These are phyloP conservation scores for Trichoderma guizhouense DNA, from an alignment of 2,329 filamentous ascomycete species.

Conservation along the genomic window DNA sequence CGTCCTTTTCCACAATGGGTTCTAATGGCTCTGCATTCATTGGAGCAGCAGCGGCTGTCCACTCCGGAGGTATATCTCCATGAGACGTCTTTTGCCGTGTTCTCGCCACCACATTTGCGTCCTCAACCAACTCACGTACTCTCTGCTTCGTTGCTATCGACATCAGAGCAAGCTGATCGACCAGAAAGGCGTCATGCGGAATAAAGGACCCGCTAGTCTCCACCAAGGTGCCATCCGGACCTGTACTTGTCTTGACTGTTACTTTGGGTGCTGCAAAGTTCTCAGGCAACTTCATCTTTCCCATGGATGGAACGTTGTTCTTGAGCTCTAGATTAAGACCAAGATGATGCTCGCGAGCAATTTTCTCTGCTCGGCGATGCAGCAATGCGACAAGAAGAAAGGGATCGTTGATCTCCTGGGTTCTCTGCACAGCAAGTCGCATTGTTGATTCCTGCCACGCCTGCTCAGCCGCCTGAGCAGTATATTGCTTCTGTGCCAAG, in stretches of 20 bases:
- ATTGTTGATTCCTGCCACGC: slow-evolving; percentile 65
- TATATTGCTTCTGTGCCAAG: slow-evolving; percentile 59
- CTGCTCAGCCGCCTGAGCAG: slow-evolving; percentile 61
- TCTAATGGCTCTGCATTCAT: slow-evolving; percentile 40
- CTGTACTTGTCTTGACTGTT: slow-evolving; percentile 52
- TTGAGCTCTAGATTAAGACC: slow-evolving; percentile 55
- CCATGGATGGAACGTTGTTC: slow-evolving; percentile 41
- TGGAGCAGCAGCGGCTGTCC: slow-evolving; percentile 65
- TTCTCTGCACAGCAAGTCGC: slow-evolving; percentile 55
- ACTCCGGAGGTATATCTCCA: slow-evolving; percentile 73
- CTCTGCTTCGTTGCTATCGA: slow-evolving; percentile 81
- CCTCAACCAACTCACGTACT: slow-evolving; percentile 71
- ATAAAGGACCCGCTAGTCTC: slow-evolving; percentile 66
- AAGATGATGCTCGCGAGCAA: slow-evolving; percentile 57
- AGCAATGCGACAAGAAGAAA: slow-evolving; percentile 65
- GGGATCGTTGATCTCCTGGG: slow-evolving; percentile 69
- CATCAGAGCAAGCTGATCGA: slow-evolving; percentile 78
- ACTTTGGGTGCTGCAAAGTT: slow-evolving; percentile 52
- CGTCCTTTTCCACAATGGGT: slow-evolving; percentile 25
- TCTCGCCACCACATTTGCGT: slow-evolving; percentile 66
- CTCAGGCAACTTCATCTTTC: slow-evolving; percentile 47
- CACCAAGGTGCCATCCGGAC: slow-evolving; percentile 61
- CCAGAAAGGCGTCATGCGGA: slow-evolving; percentile 70
- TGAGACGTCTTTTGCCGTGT: slow-evolving; percentile 76
- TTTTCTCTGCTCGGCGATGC: slow-evolving; percentile 57